Evolutionary conservation across 2,329 filamentous ascomycete species (phyloP).

Genomic region (Xylaria digitata): DNA sequence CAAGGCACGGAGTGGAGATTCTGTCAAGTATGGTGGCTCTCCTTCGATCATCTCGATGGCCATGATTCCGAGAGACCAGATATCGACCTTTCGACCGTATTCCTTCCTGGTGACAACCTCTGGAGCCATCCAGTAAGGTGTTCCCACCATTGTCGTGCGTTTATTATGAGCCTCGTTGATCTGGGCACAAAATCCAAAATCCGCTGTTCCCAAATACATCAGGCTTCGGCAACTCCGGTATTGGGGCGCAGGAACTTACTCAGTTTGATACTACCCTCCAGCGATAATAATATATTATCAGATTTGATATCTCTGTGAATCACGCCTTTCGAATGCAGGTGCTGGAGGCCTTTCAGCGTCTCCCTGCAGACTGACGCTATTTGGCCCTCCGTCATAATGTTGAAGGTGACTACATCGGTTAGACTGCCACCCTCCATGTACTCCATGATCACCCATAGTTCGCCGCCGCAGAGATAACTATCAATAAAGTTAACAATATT

Average conservation of each 20-base stretch:
- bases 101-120: slow-evolving; percentile 98
- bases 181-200: slow-evolving; percentile 98
- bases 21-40: slow-evolving; percentile 95
- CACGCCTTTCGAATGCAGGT: slow-evolving; percentile 96
- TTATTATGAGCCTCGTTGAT: slow-evolving; percentile 98
- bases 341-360: slow-evolving; percentile 90
- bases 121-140: slow-evolving; percentile 99
- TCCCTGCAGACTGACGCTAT: slow-evolving; percentile 96
- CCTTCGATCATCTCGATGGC: slow-evolving; percentile 99
- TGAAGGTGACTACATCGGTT: slow-evolving; percentile 98
- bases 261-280: slow-evolving; percentile 96
- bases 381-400: slow-evolving; percentile 98
- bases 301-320: slow-evolving; percentile 99
- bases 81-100: slow-evolving; percentile 97
- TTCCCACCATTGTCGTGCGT: slow-evolving; percentile 98
- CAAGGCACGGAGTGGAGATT: slow-evolving; percentile 90
- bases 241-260: slow-evolving; percentile 69
- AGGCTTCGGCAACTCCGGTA: slow-evolving; percentile 22
- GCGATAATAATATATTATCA: slow-evolving; percentile 93
- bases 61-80: slow-evolving; percentile 99
- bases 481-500: slow-evolving; percentile 99
- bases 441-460: slow-evolving; percentile 99
- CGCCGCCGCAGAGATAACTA: slow-evolving; percentile 88
- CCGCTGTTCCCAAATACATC: slow-evolving; percentile 66
- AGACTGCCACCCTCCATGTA: slow-evolving; percentile 99